A percentile compares a stretch with the other conserved stretches of the same genome.
phyloP scores from a whole-genome alignment of 1,284 basidiomycete species.

The Ustilago vetiveriae region DNA sequence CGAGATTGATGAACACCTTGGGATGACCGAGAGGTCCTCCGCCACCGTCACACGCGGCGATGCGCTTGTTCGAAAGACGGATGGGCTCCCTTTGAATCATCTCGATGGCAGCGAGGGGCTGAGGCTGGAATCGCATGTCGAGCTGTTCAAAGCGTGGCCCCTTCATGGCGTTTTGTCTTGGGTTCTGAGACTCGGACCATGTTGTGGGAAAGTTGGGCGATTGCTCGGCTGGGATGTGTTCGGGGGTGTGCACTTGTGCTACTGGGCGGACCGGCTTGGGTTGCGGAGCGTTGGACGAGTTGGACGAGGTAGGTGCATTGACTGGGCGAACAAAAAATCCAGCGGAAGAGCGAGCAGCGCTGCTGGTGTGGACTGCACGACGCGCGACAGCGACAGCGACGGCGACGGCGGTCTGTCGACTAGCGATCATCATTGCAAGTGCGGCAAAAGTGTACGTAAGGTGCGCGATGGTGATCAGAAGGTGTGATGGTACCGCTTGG shows the following conservation, averaged over 20 bases:
- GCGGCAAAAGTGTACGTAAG: background rate
- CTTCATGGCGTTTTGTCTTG: slow-evolving; percentile 72
- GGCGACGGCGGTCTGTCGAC: slow-evolving; percentile 11
- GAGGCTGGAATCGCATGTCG: slow-evolving; percentile 83
- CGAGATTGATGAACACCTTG: slow-evolving; percentile 94
- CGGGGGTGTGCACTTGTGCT: slow-evolving; percentile 56
- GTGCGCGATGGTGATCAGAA: background rate
- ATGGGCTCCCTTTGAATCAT: slow-evolving; percentile 87
- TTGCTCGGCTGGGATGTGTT: slow-evolving; percentile 48
- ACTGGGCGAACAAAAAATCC: slow-evolving; percentile 50
- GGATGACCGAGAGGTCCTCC: slow-evolving; percentile 96
- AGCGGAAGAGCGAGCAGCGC: slow-evolving; percentile 4
- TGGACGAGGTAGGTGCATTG: slow-evolving; percentile 50
- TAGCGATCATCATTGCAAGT: slow-evolving; percentile 14
- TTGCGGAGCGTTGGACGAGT: slow-evolving; percentile 39
- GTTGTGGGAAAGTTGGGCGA: slow-evolving; percentile 58
- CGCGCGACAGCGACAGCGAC: slow-evolving; percentile 9
- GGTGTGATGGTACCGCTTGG: background rate
- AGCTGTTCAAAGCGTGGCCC: slow-evolving; percentile 92
- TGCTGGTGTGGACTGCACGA: slow-evolving; percentile 21
- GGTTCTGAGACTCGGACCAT: slow-evolving; percentile 57
- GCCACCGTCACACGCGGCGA: slow-evolving; percentile 86
- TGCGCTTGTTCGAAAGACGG: slow-evolving; percentile 79
- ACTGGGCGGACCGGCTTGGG: slow-evolving; percentile 43
- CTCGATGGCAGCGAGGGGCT: slow-evolving; percentile 89